Evolutionary conservation across 495 filamentous ascomycete species (phyloP).

Genomic region (Penicillium fimorum): DNA sequence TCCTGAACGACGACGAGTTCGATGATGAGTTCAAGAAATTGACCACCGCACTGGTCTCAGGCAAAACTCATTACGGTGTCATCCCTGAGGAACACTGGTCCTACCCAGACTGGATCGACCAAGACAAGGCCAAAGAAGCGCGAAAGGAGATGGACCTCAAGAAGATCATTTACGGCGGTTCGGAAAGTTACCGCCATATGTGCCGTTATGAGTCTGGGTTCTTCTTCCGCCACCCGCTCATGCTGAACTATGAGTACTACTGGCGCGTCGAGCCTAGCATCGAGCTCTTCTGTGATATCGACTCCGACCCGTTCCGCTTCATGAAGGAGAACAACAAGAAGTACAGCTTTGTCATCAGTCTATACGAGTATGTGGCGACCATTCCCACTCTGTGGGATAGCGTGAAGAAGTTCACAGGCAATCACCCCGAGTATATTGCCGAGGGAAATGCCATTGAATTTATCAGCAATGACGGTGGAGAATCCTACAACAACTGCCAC

Average conservation of each 20-base stretch:
- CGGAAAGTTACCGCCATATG: slow-evolving; percentile 89
- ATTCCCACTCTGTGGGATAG: slow-evolving; percentile 96
- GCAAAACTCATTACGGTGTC: slow-evolving; percentile 82
- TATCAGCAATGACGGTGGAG: slow-evolving; percentile 84
- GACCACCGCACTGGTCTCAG: slow-evolving; percentile 84
- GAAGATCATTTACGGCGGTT: slow-evolving; percentile 95
- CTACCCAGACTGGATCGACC: slow-evolving; percentile 81
- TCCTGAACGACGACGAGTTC: slow-evolving; percentile 93
- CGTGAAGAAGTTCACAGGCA: slow-evolving; percentile 84
- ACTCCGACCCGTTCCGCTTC: slow-evolving; percentile 80
- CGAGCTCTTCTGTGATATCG: slow-evolving; percentile 81
- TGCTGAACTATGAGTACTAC: slow-evolving; percentile 88
- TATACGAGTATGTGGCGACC: slow-evolving; percentile 95
- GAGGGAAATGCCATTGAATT: slow-evolving; percentile 86
- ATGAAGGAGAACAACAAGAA: slow-evolving; percentile 89
- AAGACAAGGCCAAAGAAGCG: slow-evolving; percentile 76
- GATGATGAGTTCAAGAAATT: slow-evolving; percentile 89
- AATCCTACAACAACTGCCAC: slow-evolving; percentile 94
- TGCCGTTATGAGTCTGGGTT: slow-evolving; percentile 92
- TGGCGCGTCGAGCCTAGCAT: slow-evolving; percentile 90
- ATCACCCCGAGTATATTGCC: slow-evolving; percentile 82
- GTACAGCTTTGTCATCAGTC: slow-evolving; percentile 83
- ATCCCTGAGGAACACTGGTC: slow-evolving; percentile 89
- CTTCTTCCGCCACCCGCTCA: slow-evolving; percentile 81
- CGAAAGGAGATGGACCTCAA: slow-evolving; percentile 79